Evolutionary conservation across 164 flowering plant species (phyloP).

Genomic region (Taxillus chinensis): DNA sequence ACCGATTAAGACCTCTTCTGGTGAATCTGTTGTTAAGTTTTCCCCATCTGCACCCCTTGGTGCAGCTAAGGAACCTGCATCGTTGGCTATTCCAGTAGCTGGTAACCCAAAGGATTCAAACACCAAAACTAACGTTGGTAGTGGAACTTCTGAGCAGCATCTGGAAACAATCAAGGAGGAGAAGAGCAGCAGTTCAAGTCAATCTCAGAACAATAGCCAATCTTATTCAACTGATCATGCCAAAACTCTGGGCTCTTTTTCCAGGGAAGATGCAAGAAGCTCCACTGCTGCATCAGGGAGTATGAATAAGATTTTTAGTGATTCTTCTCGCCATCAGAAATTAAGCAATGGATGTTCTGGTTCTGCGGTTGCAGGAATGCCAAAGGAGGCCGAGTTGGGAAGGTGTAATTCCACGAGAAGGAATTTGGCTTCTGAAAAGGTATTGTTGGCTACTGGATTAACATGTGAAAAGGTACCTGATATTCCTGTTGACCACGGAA

Average conservation of each 20-base stretch:
- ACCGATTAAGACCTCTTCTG: constrained; percentile 32
- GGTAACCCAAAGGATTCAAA: constrained; percentile 19
- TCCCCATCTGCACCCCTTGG: background rate
- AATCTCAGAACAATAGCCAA: constrained; percentile 7
- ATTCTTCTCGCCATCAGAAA: constrained; percentile 1
- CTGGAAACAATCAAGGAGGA: constrained; percentile 32
- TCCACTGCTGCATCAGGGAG: constrained; percentile 2
- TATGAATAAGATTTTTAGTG: background rate
- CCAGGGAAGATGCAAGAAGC: constrained; percentile 3
- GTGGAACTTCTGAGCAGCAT: constrained; percentile 23
- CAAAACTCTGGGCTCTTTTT: constrained; percentile 1
- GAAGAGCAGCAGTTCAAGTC: constrained; percentile 27
- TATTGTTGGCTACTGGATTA: background rate
- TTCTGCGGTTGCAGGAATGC: background rate
- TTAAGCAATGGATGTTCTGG: background rate
- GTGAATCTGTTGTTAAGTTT: constrained; percentile 18
- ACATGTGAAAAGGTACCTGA: background rate
- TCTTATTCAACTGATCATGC: constrained; percentile 5
- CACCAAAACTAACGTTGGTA: constrained; percentile 11
- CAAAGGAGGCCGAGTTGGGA: background rate
- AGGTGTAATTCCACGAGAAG: background rate
- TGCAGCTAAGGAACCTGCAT: constrained; percentile 2
- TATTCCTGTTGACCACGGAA: background rate
- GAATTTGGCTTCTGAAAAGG: constrained; percentile 2
- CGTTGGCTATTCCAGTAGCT: background rate